Conservation (phyloP, 2,329 filamentous ascomycete species). For the Ceratocystis harringtonii region DNA sequence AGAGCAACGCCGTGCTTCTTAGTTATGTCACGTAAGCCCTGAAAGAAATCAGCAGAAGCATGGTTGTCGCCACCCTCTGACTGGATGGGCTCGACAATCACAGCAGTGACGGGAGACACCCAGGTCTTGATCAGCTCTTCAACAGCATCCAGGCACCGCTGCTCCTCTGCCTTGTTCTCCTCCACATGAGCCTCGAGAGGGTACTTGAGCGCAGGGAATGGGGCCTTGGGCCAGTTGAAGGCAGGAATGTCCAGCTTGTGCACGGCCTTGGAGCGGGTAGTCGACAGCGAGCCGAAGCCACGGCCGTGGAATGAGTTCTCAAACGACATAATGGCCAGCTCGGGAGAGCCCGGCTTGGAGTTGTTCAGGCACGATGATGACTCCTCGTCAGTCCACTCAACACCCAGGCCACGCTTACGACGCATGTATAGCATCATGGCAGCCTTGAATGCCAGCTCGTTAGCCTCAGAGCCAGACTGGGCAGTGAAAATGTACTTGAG, state of each 20-base stretch:
- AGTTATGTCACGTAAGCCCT: conserved; percentile 63
- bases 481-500: conserved; percentile 82
- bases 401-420: conserved; percentile 67
- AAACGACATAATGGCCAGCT: conserved; percentile 76
- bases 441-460: conserved; percentile 89
- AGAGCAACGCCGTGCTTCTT: conserved; percentile 63
- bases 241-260: conserved; percentile 82
- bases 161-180: conserved; percentile 71
- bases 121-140: conserved; percentile 67
- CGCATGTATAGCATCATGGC: conserved; percentile 78
- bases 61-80: conserved; percentile 93
- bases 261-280: conserved; percentile 67
- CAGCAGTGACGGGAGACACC: conserved; percentile 64
- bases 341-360: conserved; percentile 57
- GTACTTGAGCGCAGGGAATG: conserved; percentile 76
- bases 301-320: conserved; percentile 79
- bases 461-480: conserved; percentile 79
- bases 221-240: conserved; percentile 79
- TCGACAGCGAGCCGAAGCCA: conserved; percentile 62
- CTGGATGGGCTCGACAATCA: conserved; percentile 81
- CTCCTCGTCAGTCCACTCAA: conserved; percentile 69
- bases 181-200: conserved; percentile 64
- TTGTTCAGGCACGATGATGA: conserved; percentile 65
- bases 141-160: conserved; percentile 66
- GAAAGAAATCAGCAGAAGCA: conserved; percentile 77